These are phyloP conservation scores for Sporothrix brunneoviolacea DNA, from an alignment of 2,329 filamentous ascomycete genomes.

Conservation along the genomic window DNA sequence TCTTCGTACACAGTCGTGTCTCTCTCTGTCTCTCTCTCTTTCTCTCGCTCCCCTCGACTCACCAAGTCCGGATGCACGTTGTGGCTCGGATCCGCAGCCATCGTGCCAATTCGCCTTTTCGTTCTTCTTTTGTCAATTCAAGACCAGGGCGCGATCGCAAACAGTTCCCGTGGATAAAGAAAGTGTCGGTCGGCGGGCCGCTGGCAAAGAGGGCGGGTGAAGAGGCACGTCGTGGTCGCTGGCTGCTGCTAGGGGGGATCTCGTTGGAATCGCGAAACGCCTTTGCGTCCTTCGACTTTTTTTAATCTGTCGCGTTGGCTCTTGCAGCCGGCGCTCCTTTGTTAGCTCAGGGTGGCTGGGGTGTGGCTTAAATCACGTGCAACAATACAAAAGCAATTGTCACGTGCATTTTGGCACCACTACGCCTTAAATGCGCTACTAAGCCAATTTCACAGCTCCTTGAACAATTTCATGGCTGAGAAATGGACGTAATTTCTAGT, in stretches of 20 bases:
- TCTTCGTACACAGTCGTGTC: too few species aligned
- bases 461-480: too few species aligned
- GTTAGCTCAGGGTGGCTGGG: too few species aligned
- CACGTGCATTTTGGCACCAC: too few species aligned
- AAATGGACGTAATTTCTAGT: too few species aligned
- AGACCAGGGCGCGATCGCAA: neutral
- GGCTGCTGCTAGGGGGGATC: conserved; percentile 3
- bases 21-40: neutral
- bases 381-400: too few species aligned
- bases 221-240: too few species aligned
- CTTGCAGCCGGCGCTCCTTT: neutral
- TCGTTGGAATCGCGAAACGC: conserved; percentile 8
- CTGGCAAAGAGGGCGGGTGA: neutral
- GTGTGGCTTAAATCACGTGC: conserved; percentile 1
- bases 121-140: neutral
- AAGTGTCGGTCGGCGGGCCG: neutral
- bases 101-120: conserved; percentile 9
- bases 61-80: conserved; percentile 30
- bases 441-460: too few species aligned
- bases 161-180: neutral
- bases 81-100: conserved; percentile 28
- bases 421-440: too few species aligned
- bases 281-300: neutral
- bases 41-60: conserved; percentile 9
- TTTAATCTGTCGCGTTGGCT: conserved; percentile 2